Evolutionary conservation across 1,139 yeast species (phyloP), one percentile per base, ranked within the genome.

Genomic region (Nadsonia starkeyi-henricii): DNA sequence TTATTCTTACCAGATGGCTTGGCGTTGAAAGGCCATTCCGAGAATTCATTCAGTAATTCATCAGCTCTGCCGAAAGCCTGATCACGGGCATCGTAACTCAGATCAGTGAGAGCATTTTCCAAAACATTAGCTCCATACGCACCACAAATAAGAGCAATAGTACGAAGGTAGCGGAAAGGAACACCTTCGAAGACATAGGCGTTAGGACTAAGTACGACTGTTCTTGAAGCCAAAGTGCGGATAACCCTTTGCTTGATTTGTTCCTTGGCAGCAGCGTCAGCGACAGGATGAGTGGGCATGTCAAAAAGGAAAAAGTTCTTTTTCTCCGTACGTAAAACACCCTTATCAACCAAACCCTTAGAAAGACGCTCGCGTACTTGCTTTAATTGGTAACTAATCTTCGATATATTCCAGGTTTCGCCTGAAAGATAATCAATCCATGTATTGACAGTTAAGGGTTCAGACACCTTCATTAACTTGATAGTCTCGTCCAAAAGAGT

Each of bases 221-320:
- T 85, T 65, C 95, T 77, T 45, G 82, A 71, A 12, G 85, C 79
- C 56, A 91, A 71, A 50, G 86, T 65, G 47, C 76, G 73, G 54
- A 89, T 71, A 37, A 86, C 77, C 59, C 97, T 76, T 55, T 79
- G 75, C 53, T 81, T 79, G 47, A 78, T 72, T 51, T 86, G 80
- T 55, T 83, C 84, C 64, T 88, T 93, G 59, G 94, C 85, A 45
- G 84, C 75, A 50, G 81, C 69, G 66, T 91, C 98, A 41, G 93
- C 84, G 15, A 91, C 79, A 2, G 99, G 99, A 65, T 93, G 98
- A 7, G 98, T 93, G 21, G 98, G 96, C 96, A 91, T 91, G 66
- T 91, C 98, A 58, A 91, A 91, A 50, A 91, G 71, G 62, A 93
- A 79, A 65, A 91, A 91, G 69, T 86, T 93, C 62, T 89, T 88